phyloP scores from a whole-genome alignment of 1,139 yeast species.

The Suhomyces maxii region DNA sequence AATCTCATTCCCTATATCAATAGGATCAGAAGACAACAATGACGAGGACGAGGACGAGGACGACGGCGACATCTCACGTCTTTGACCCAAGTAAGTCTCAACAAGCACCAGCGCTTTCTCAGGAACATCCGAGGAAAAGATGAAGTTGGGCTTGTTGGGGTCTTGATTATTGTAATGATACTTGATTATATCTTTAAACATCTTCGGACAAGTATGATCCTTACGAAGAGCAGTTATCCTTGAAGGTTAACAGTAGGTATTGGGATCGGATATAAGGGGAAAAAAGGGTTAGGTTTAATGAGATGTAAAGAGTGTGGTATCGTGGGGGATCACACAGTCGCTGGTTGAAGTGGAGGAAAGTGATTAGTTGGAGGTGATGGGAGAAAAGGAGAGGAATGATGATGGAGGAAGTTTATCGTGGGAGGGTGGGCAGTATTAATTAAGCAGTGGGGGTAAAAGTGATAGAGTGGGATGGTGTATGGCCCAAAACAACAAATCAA shows the following conservation, averaged over 20 bases:
- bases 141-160: slow-evolving; percentile 39
- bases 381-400: not conserved
- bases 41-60: not conserved
- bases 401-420: not conserved
- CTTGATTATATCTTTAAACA: slow-evolving; percentile 6
- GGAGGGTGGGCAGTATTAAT: not conserved
- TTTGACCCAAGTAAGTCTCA: slow-evolving; percentile 4
- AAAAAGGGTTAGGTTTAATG: too few relatives aligned
- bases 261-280: too few relatives aligned
- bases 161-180: slow-evolving; percentile 19
- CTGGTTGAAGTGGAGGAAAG: not conserved
- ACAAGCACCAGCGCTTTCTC: slow-evolving; percentile 19
- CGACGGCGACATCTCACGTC: not conserved
- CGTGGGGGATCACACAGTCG: too few relatives aligned
- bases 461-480: not conserved
- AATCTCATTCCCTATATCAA: slow-evolving; percentile 9
- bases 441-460: not conserved
- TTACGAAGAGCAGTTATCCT: too few relatives aligned
- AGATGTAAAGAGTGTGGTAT: too few relatives aligned
- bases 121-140: slow-evolving; percentile 40
- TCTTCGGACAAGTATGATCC: not conserved
- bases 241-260: too few relatives aligned
- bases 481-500: slow-evolving; percentile 8
- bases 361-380: not conserved
- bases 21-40: not conserved